Evolutionary conservation across 1,284 basidiomycete species (phyloP).

Genomic region (Mycosarcoma mackinlayi): DNA sequence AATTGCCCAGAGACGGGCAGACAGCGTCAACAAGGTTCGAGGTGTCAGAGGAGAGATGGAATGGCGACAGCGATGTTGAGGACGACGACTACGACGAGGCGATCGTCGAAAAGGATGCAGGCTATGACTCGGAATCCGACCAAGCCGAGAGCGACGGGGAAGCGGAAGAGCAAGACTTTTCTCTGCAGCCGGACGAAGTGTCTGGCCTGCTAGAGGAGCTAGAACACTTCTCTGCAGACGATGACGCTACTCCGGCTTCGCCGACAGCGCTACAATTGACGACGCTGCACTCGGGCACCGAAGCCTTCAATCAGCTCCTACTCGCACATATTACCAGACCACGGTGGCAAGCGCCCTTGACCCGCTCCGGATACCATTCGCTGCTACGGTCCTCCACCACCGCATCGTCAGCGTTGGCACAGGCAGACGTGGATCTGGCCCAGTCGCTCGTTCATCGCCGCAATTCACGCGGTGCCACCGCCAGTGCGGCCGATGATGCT

Average conservation of each 20-base stretch:
- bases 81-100: conserved; percentile 24
- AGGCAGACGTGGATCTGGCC: conserved; percentile 22
- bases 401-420: conserved; percentile 2
- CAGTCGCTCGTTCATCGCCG: conserved; percentile 23
- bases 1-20: too few species aligned
- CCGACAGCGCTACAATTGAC: conserved; percentile 17
- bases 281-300: conserved; percentile 23
- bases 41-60: background rate
- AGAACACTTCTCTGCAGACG: conserved; percentile 6
- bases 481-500: conserved; percentile 16
- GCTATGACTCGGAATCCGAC: conserved; percentile 11
- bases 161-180: conserved; percentile 5
- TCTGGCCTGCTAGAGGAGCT: conserved; percentile 32
- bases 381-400: conserved; percentile 14
- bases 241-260: background rate
- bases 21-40: background rate
- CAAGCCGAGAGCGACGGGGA: conserved; percentile 2
- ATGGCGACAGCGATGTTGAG: conserved; percentile 20
- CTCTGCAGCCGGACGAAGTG: conserved; percentile 20
- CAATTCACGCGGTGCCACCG: background rate
- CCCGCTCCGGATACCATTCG: conserved; percentile 35
- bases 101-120: background rate
- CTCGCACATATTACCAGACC: conserved; percentile 45
- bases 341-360: conserved; percentile 38
- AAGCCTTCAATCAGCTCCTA: conserved; percentile 43